Percentiles rank a stretch among this genome's conserved stretches.
Conservation (phyloP, 2,329 filamentous ascomycete genomes). For the Alternaria gansuensis region DNA sequence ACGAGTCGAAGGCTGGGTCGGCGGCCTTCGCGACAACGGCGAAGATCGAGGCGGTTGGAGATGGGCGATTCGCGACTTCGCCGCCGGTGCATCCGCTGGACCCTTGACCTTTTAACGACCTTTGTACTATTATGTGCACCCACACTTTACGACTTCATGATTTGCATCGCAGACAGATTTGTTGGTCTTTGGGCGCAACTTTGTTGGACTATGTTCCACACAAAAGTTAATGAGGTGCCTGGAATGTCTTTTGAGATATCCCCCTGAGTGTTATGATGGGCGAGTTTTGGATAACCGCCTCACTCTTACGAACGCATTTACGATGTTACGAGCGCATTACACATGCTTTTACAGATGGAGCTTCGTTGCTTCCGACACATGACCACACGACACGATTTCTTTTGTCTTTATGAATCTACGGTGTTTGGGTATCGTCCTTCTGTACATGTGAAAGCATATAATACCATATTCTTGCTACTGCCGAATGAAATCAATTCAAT, state of each 20-base stretch:
- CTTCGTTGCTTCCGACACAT: conserved; percentile 24
- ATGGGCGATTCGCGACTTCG: conserved; percentile 72
- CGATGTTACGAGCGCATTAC: conserved; percentile 39
- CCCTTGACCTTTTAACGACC: conserved; percentile 29
- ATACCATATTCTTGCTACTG: conserved; percentile 15
- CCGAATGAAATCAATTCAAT: not conserved
- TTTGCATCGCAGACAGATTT: conserved; percentile 36
- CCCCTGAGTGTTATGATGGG: conserved; percentile 49
- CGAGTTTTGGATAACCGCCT: conserved; percentile 41
- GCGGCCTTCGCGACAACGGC: conserved; percentile 60
- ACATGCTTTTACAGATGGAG: conserved; percentile 21
- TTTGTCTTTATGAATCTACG: conserved; percentile 18
- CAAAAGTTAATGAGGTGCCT: conserved; percentile 40
- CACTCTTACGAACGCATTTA: conserved; percentile 49
- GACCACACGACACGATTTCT: conserved; percentile 22
- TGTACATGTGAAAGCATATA: conserved; percentile 15
- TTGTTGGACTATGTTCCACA: conserved; percentile 31
- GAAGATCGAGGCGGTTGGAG: conserved; percentile 68
- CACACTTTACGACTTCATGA: conserved; percentile 45
- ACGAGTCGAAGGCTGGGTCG: conserved; percentile 87
- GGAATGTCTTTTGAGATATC: conserved; percentile 43
- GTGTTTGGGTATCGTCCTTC: conserved; percentile 14
- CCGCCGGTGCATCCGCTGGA: conserved; percentile 41
- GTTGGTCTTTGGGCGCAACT: conserved; percentile 32
- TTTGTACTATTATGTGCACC: conserved; percentile 27